Evolutionary conservation across 768 basidiomycete genomes (phyloP).

Genomic region (Lactarius hatsudake): DNA sequence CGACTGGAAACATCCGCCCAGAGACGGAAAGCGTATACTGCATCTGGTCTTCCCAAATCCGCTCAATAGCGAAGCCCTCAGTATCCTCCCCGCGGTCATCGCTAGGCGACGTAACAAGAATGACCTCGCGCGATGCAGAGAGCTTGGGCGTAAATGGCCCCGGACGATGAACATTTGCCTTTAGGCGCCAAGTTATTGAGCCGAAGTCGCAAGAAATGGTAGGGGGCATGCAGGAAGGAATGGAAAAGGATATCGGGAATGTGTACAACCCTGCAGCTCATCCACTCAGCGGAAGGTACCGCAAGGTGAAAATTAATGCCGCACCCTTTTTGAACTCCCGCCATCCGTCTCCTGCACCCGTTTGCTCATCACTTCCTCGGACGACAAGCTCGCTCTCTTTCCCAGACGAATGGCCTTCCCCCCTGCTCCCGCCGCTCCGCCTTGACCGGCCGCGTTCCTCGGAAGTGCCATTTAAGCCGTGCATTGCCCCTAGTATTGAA

Average conservation of each 20-base stretch:
- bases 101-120: slow-evolving; percentile 68
- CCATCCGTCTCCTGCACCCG: slow-evolving; percentile 57
- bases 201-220: slow-evolving; percentile 74
- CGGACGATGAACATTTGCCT: slow-evolving; percentile 79
- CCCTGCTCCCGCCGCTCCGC: slow-evolving; percentile 23
- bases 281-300: not conserved
- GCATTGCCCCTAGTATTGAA: slow-evolving; percentile 21
- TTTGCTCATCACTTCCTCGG: slow-evolving; percentile 40
- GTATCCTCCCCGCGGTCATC: slow-evolving; percentile 85
- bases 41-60: slow-evolving; percentile 88
- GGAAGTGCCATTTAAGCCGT: slow-evolving; percentile 8
- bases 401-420: slow-evolving; percentile 33
- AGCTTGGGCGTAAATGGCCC: slow-evolving; percentile 76
- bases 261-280: slow-evolving; percentile 73
- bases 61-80: slow-evolving; percentile 76
- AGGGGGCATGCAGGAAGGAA: slow-evolving; percentile 79
- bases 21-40: slow-evolving; percentile 75
- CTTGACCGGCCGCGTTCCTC: slow-evolving; percentile 32
- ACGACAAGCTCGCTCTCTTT: slow-evolving; percentile 40
- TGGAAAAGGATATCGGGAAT: slow-evolving; percentile 90
- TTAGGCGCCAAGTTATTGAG: slow-evolving; percentile 73
- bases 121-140: slow-evolving; percentile 65
- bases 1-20: slow-evolving; percentile 79
- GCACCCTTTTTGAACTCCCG: slow-evolving; percentile 85
- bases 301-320: slow-evolving; percentile 18